Conservation (phyloP, 2,329 filamentous ascomycete species). For the Colletotrichum caudatum region DNA sequence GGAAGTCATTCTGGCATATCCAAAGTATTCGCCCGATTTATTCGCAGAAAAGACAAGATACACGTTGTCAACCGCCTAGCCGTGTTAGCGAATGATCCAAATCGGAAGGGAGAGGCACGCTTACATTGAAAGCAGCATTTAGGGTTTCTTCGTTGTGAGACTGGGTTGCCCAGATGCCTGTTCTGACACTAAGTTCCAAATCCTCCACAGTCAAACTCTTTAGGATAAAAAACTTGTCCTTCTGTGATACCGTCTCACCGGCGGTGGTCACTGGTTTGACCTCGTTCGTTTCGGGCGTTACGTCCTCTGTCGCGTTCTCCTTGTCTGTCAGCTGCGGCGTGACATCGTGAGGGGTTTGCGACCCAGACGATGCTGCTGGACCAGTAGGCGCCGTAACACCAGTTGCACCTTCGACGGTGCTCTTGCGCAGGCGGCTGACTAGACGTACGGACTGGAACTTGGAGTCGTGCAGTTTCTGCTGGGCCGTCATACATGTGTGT, state of each 20-base stretch:
- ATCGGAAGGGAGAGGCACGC: slow-evolving; percentile 41
- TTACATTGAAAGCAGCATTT: slow-evolving; percentile 85
- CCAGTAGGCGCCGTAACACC: slow-evolving; percentile 67
- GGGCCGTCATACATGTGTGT: slow-evolving; percentile 77
- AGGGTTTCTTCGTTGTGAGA: slow-evolving; percentile 89
- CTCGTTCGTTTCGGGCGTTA: slow-evolving; percentile 18
- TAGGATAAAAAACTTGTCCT: slow-evolving; percentile 89
- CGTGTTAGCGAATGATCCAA: slow-evolving; percentile 22
- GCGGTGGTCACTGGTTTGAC: neutral
- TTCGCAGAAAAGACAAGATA: slow-evolving; percentile 97
- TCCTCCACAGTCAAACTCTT: slow-evolving; percentile 95
- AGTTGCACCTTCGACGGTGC: slow-evolving; percentile 58
- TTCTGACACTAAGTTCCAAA: slow-evolving; percentile 87
- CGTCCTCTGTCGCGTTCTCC: slow-evolving; percentile 1
- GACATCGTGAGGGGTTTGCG: slow-evolving; percentile 26
- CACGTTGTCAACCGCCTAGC: slow-evolving; percentile 81
- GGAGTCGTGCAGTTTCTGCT: slow-evolving; percentile 89
- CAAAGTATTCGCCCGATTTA: slow-evolving; percentile 97
- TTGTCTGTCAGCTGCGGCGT: neutral
- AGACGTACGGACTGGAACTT: slow-evolving; percentile 87
- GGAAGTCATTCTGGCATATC: slow-evolving; percentile 91
- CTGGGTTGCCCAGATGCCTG: slow-evolving; percentile 93
- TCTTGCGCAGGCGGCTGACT: slow-evolving; percentile 83
- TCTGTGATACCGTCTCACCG: slow-evolving; percentile 49
- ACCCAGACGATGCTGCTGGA: slow-evolving; percentile 57